Conservation (phyloP, 2,329 filamentous ascomycete species). For the Fusarium albidum region DNA sequence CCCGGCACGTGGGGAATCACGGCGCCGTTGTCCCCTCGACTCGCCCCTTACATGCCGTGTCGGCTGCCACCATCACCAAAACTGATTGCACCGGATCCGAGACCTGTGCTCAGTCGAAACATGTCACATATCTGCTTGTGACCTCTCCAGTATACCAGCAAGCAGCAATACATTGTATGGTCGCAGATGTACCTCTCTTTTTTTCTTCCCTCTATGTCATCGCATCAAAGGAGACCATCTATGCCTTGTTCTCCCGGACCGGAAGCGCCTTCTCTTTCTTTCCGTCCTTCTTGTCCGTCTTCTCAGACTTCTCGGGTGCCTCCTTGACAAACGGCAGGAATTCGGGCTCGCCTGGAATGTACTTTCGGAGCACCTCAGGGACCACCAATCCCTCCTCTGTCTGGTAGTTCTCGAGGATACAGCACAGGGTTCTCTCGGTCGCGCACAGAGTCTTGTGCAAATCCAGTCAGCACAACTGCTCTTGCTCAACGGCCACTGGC, state of each 20-base stretch:
- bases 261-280: conserved; percentile 41
- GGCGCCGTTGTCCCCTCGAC: not conserved
- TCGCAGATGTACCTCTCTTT: conserved; percentile 24
- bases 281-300: conserved; percentile 38
- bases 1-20: not conserved
- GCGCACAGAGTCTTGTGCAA: conserved; percentile 73
- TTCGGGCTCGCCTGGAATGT: conserved; percentile 87
- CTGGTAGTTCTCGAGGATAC: conserved; percentile 96
- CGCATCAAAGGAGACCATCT: conserved; percentile 17
- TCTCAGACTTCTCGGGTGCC: conserved; percentile 71
- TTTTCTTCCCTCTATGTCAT: conserved; percentile 32
- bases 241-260: conserved; percentile 40
- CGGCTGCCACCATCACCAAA: not conserved
- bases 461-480: conserved; percentile 12
- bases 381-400: conserved; percentile 84
- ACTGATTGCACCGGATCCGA: not conserved
- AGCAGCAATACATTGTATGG: conserved; percentile 25
- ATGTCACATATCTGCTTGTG: not conserved
- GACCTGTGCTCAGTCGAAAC: not conserved
- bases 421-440: conserved; percentile 92
- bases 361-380: conserved; percentile 85
- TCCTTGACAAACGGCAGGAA: conserved; percentile 92
- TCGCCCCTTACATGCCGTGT: too few relatives aligned
- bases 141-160: not conserved
- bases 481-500: not conserved